Percentiles rank a stretch among this genome's conserved stretches.
phyloP scores from a whole-genome alignment of 345 rosid genomes.

The Eucalyptus caleyi region DNA sequence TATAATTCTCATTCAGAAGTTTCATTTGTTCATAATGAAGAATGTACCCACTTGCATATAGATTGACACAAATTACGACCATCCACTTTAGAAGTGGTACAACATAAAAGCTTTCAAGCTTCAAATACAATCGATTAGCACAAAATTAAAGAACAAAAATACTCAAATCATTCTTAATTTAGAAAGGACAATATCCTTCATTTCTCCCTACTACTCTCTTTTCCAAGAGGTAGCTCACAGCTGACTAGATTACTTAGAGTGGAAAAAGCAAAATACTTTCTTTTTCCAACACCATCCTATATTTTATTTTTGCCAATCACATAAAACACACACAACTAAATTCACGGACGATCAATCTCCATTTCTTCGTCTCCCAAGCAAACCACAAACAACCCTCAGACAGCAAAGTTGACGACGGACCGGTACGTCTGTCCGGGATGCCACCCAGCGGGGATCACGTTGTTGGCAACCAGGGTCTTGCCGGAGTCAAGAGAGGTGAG shows the following conservation, averaged over 20 bases:
- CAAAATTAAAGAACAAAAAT: not conserved
- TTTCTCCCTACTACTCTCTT: not conserved
- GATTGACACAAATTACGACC: not conserved
- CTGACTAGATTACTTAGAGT: not conserved
- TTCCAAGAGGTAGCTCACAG: not conserved
- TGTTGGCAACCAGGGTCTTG: slow-evolving; percentile 14
- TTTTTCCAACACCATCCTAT: not conserved
- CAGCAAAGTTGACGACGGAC: slow-evolving; percentile 28
- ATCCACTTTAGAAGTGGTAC: not conserved
- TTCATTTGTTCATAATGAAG: not conserved
- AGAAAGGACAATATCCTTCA: not conserved
- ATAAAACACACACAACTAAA: not conserved
- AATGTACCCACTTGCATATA: not conserved
- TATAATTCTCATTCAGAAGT: not conserved
- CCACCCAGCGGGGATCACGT: slow-evolving; percentile 52
- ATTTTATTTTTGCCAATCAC: not conserved
- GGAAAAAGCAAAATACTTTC: not conserved
- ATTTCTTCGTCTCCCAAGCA: not conserved
- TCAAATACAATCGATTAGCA: not conserved
- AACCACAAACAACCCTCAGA: not conserved
- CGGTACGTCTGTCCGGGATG: slow-evolving; percentile 32
- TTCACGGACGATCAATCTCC: not conserved
- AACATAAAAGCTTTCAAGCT: too few relatives aligned
- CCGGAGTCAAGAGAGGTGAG: slow-evolving; percentile 23
- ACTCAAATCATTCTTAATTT: not conserved